Evolutionary conservation across 2,329 filamentous ascomycete species (phyloP), one percentile per base, ranked within the genome.

Genomic region (Chrysoporthe austroafricana): DNA sequence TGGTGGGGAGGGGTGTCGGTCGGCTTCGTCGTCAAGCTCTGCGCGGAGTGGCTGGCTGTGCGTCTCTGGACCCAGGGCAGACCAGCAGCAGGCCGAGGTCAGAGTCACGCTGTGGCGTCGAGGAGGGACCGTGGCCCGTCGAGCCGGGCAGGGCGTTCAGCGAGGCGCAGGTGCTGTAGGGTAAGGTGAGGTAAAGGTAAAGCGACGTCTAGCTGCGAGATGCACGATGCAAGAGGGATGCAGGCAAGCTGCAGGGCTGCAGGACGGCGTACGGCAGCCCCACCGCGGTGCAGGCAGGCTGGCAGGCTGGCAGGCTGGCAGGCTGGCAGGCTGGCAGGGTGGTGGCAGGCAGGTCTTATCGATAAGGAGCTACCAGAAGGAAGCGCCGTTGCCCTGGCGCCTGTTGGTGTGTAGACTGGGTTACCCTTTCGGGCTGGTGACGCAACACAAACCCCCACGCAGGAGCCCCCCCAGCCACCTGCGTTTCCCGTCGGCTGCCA

Each of bases 401-500:
- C 44, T 69, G 64, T 69, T 67, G 26, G 26, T 26, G 26, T 67
- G 64, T 61, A 44, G 46, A 34, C 26, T 26, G 26, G 2, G 26
- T n/a, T 26, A 44, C 64, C 62, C 18, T 5, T 48, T 58, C 9
- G 52, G 65, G 62, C 58, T 65, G 21, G 68, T 67, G 62, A 66
- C 32, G 67, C 65, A 64, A 67, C 58, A 52, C 18, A 6, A n/a
- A 26, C 48, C 21, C 50, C 26, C 50, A 26, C 57, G 13, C 54
- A 58, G 32, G 8, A 34, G 1, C 62, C 36, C 34, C 44, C 64
- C 62, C 62, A 64, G 62, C 62, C 62, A 64, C 62, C 62, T 9
- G 36, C 39, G 48, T 56, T 56, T 43, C 48, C 57, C 63, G 34
- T 44, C 48, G 32, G 21, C 48, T 43, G 36, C 39, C 48, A 21